A percentile compares a stretch with the other conserved stretches of the same genome.
Evolutionary conservation across 495 filamentous ascomycete genomes (phyloP).

Genomic region (Trypethelium eluteriae): DNA sequence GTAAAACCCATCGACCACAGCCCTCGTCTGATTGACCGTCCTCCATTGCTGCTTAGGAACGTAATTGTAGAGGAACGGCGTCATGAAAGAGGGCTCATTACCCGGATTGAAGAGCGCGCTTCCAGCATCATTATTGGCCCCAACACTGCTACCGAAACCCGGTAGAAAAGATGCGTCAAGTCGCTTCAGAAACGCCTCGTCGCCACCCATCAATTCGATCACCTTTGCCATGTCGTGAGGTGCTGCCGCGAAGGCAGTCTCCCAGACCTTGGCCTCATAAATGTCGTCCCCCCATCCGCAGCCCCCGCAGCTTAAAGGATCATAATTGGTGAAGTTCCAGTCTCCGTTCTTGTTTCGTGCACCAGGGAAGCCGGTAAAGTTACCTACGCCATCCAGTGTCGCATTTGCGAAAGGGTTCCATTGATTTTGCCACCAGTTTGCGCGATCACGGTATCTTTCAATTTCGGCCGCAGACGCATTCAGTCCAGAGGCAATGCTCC

Average conservation of each 20-base stretch:
- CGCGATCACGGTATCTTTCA: not conserved
- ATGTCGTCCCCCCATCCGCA: slow-evolving; percentile 29
- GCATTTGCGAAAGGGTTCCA: not conserved
- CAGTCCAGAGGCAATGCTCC: not conserved
- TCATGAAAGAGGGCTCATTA: slow-evolving; percentile 38
- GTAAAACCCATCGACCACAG: slow-evolving; percentile 31
- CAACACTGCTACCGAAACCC: not conserved
- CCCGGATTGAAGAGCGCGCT: slow-evolving; percentile 38
- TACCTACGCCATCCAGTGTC: not conserved
- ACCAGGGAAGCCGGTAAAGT: not conserved
- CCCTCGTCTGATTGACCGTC: slow-evolving; percentile 36
- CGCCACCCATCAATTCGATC: slow-evolving; percentile 35
- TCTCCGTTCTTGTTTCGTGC: not conserved
- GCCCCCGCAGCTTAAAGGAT: not conserved
- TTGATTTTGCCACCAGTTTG: not conserved
- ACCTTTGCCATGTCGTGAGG: slow-evolving; percentile 37
- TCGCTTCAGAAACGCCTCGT: slow-evolving; percentile 31
- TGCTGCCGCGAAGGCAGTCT: slow-evolving; percentile 34
- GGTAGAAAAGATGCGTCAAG: slow-evolving; percentile 33
- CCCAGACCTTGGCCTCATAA: slow-evolving; percentile 33
- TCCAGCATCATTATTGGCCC: slow-evolving; percentile 13
- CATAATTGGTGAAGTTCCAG: not conserved
- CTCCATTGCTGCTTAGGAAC: not conserved
- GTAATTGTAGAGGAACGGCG: slow-evolving; percentile 41
- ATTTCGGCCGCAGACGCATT: not conserved